phyloP scores from a whole-genome alignment of 176 grass and related monocot species.

The Zoysia pacifica region DNA sequence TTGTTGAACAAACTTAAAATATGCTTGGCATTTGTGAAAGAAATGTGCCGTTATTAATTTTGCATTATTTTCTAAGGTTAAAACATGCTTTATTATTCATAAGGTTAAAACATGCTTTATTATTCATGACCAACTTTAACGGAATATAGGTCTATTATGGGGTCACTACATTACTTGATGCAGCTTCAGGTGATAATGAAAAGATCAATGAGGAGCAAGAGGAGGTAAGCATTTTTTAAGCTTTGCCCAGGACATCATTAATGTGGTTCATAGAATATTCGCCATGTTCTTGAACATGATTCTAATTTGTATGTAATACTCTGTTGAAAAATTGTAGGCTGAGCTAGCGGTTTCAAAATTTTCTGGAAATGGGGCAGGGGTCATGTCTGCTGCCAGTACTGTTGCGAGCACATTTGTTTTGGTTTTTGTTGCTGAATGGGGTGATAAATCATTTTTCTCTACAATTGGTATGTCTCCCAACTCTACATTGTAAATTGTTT shows the following conservation, averaged over 20 bases:
- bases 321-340: constrained; percentile 60
- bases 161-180: constrained; percentile 90
- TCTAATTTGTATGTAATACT: constrained; percentile 30
- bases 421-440: constrained; percentile 99
- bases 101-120: not conserved
- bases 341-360: constrained; percentile 96
- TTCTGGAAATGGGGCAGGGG: constrained; percentile 88
- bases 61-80: not conserved
- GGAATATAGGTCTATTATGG: constrained; percentile 90
- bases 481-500: not conserved
- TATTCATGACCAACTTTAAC: constrained; percentile 27
- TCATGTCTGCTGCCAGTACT: constrained; percentile 79
- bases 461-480: constrained; percentile 67
- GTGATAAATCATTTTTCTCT: constrained; percentile 99
- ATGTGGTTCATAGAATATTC: not conserved
- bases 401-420: constrained; percentile 88
- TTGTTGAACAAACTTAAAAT: constrained; percentile 12
- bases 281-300: constrained; percentile 6
- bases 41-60: constrained; percentile 21
- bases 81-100: constrained; percentile 2
- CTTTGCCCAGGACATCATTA: not conserved
- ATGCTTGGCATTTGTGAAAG: not conserved
- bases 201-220: constrained; percentile 95
- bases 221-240: constrained; percentile 50
- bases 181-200: constrained; percentile 76